Conservation (phyloP, 2,329 filamentous ascomycete genomes). For the Colletotrichum chlorophyti region DNA sequence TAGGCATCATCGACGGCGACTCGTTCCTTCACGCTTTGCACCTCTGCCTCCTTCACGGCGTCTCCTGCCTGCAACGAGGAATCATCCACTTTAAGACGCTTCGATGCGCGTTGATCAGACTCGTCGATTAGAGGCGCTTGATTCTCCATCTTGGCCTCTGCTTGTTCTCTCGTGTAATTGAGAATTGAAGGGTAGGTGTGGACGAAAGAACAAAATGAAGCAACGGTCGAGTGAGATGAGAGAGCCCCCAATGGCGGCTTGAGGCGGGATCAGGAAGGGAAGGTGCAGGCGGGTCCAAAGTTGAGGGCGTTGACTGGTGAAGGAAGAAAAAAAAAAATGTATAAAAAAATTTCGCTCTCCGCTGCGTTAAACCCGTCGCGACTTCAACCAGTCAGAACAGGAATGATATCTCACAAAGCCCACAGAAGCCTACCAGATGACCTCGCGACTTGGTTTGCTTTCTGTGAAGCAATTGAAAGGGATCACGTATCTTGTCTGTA, state of each 20-base stretch:
- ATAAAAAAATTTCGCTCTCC: not conserved
- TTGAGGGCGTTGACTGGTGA: constrained; percentile 4
- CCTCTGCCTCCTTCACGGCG: not conserved
- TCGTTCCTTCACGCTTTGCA: constrained; percentile 6
- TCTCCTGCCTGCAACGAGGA: constrained; percentile 6
- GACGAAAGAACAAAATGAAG: not conserved
- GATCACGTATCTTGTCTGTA: not conserved
- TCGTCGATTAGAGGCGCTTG: constrained; percentile 8
- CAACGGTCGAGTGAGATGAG: not conserved
- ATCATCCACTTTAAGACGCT: constrained; percentile 32
- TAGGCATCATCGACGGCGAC: constrained; percentile 18
- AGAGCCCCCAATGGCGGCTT: not conserved
- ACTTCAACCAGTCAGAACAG: not conserved
- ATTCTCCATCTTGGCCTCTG: constrained; percentile 13
- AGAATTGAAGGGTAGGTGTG: not conserved
- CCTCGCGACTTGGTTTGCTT: not conserved
- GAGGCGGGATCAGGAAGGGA: constrained; percentile 6
- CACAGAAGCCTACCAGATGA: not conserved
- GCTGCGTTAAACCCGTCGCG: not conserved
- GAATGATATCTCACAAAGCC: not conserved
- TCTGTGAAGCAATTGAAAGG: not conserved
- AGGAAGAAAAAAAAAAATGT: not conserved
- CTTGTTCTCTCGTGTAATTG: not conserved
- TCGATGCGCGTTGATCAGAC: constrained; percentile 31
- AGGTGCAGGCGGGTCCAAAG: constrained; percentile 3